Evolutionary conservation across 176 grass and related monocot genomes (phyloP).

Genomic region (Zea luxurians): DNA sequence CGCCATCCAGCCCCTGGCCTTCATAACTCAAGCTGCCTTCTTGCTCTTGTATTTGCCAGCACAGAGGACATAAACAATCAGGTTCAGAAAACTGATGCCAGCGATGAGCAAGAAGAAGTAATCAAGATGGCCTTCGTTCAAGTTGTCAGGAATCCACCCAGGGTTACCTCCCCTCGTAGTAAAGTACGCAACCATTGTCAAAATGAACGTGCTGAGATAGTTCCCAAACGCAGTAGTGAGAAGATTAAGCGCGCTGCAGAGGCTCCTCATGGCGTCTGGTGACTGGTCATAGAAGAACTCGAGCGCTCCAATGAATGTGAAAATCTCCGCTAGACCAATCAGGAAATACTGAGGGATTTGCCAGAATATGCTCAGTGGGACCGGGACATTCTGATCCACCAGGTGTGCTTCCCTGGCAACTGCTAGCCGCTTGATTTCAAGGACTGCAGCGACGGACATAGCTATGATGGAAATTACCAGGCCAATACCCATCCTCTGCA

Average conservation of each 20-base stretch:
- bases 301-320: constrained; percentile 72
- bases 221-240: constrained; percentile 61
- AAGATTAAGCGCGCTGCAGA: constrained; percentile 75
- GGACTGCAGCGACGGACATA: constrained; percentile 65
- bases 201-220: constrained; percentile 75
- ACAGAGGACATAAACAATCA: constrained; percentile 58
- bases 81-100: constrained; percentile 64
- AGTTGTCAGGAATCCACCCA: constrained; percentile 89
- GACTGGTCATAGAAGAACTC: constrained; percentile 91
- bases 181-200: constrained; percentile 67
- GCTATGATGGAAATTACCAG: constrained; percentile 74
- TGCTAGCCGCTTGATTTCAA: constrained; percentile 66
- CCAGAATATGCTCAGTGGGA: constrained; percentile 85
- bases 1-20: not conserved
- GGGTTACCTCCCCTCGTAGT: constrained; percentile 58
- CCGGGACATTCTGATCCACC: constrained; percentile 60
- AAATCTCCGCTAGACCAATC: constrained; percentile 70
- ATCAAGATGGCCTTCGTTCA: constrained; percentile 79
- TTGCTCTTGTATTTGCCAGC: constrained; percentile 72
- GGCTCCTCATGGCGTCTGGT: constrained; percentile 80
- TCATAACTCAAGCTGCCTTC: constrained; percentile 56
- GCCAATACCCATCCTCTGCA: constrained; percentile 90
- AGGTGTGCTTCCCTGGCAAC: constrained; percentile 52
- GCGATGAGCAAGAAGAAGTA: constrained; percentile 88
- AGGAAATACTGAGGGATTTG: constrained; percentile 86